Percentiles rank a stretch among this genome's conserved stretches.
Evolutionary conservation across 176 grass and related monocot genomes (phyloP).

Genomic region (Avena eriantha): DNA sequence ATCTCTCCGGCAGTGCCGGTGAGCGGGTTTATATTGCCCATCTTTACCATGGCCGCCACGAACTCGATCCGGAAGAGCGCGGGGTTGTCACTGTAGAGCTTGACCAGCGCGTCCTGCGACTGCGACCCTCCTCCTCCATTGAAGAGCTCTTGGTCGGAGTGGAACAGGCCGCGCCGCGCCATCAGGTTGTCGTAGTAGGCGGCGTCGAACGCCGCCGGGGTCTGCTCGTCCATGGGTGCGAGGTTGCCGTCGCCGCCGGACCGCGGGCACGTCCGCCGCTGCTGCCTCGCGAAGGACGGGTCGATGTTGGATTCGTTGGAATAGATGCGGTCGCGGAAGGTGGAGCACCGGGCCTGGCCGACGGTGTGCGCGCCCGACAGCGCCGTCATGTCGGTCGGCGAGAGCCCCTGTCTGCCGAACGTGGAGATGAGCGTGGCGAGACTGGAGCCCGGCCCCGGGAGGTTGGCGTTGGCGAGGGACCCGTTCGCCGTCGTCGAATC

Average conservation of each 20-base stretch:
- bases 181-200: constrained; percentile 52
- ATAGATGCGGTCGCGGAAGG: constrained; percentile 57
- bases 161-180: constrained; percentile 38
- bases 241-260: constrained; percentile 43
- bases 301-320: constrained; percentile 54
- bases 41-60: constrained; percentile 48
- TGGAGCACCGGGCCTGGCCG: constrained; percentile 49
- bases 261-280: constrained; percentile 33
- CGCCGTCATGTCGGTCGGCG: constrained; percentile 62
- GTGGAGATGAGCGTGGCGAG: constrained; percentile 49
- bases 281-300: constrained; percentile 24
- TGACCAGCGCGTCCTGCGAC: constrained; percentile 36
- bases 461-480: background rate
- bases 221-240: constrained; percentile 47
- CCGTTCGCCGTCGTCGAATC: background rate
- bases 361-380: constrained; percentile 78
- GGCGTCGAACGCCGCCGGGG: constrained; percentile 47
- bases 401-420: constrained; percentile 60
- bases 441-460: constrained; percentile 39
- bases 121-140: constrained; percentile 53
- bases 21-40: constrained; percentile 44
- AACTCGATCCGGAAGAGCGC: constrained; percentile 40
- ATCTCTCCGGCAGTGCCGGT: background rate
- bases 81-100: constrained; percentile 22
- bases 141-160: constrained; percentile 74